Evolutionary conservation across 1,284 basidiomycete species (phyloP), one percentile per base, ranked within the genome.

Genomic region (Rhodotorula mucilaginosa): DNA sequence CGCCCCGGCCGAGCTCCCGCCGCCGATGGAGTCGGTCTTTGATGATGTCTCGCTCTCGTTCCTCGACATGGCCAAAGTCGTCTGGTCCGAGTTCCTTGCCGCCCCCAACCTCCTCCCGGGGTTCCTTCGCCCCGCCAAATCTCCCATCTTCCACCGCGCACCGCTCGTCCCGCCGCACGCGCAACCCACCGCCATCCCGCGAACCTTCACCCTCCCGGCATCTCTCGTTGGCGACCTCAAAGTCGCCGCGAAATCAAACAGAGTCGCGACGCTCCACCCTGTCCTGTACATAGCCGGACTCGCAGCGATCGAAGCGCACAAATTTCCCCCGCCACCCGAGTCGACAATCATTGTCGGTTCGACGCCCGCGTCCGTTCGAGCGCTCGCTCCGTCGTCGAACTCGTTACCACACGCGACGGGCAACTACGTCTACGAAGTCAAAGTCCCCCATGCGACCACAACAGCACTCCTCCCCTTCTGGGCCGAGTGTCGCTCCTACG

Each of bases 381-480:
- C 26, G 5, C 16, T 26, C 39, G 39, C 39, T 12, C 13, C 26
- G 26, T 26, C 26, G 26, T 26, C 26, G 26, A 16, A 29, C 0
- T n/a, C 54, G 26, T 16, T 56, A 15, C 54, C 54, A 16, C 54
- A 56, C 3, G 54, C 26, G 10, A 60, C 60, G 2, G 64, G 70
- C 29, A 72, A 72, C 60, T 72, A 72, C 61, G 64, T 72, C 60
- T 48, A 29, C 21, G 29, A 46, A n/a, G n/a, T 61, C 48, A 7
- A n/a, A 4, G 23, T 51, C 7, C 3, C 46, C 3, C 16, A 56
- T 26, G 15, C 67, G 1, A 4, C 26, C 26, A 26, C 56, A 0
- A 10, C 23, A 1, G 46, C 61, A 19, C 29, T 57, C n/a, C n/a
- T 26, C 16, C 29, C 23, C 26, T 72, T 72, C 67, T 72, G 67